A percentile compares a stretch with the other conserved stretches of the same genome.
These are phyloP conservation scores for Nannochloropsis limnetica DNA, from an alignment of 352 stramenopile species.

Conservation along the genomic window DNA sequence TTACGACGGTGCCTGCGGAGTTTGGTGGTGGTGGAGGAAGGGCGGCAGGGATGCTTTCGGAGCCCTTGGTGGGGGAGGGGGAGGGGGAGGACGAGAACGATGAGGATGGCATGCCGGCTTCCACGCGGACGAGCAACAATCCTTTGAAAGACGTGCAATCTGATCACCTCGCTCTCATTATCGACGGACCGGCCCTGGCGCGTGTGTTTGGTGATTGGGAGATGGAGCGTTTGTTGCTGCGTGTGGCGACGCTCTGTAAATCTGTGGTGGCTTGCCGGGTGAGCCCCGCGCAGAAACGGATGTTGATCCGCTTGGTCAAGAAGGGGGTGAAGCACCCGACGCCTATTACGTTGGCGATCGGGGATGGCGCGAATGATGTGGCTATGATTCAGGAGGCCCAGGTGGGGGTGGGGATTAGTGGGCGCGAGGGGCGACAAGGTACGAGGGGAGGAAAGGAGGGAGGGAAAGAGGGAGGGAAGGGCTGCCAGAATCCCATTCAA, in stretches of 20 bases:
- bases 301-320: conserved; percentile 80
- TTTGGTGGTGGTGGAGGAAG: background rate
- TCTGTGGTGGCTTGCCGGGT: conserved; percentile 83
- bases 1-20: background rate
- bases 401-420: conserved; percentile 80
- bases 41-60: background rate
- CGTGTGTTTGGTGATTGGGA: conserved; percentile 37
- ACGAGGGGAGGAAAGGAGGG: background rate
- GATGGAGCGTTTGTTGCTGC: conserved; percentile 46
- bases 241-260: conserved; percentile 68
- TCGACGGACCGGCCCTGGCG: conserved; percentile 51
- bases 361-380: conserved; percentile 84
- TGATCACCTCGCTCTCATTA: conserved; percentile 51
- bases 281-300: conserved; percentile 78
- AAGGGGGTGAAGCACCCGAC: conserved; percentile 60
- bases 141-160: conserved; percentile 44
- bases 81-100: conserved; percentile 34
- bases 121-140: conserved; percentile 39
- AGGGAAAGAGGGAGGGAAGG: too few relatives aligned
- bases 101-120: conserved; percentile 15
- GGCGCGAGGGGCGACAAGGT: conserved; percentile 79
- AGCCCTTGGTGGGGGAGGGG: background rate
- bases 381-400: conserved; percentile 85
- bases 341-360: conserved; percentile 76
- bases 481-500: too few relatives aligned